Base-by-base conservation (phyloP, 2,329 filamentous ascomycete genomes). In the Hymenoscyphus albidus region DNA sequence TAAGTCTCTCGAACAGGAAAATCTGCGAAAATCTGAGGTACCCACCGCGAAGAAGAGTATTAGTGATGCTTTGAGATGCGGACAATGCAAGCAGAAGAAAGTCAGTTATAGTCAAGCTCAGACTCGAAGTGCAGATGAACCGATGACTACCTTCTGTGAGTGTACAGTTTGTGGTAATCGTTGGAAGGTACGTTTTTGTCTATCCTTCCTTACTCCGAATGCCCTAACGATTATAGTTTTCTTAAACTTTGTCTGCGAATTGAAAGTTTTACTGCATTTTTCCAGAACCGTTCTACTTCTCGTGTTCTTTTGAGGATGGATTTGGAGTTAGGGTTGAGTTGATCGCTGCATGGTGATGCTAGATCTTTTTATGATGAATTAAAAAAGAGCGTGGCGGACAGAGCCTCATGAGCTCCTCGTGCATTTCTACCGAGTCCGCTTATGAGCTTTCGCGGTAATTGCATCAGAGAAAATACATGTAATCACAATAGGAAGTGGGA, bases 21-120 rank as follows among this genome's bases (percentile, higher is more conserved):
- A 99, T 78, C 93, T 98, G 91, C 93, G 93, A 81, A 92, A 94
- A 78, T 92, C 95, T 1, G 96, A 98, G 88, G 93, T 96, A 12
- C 91, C 94, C 64, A 90, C 93, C 82, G 90, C 88, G 18, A 90
- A 97, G 79, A 95, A 93, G 83, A 93, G 90, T 75, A 92, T 97
- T 79, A 93, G 89, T 76, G 89, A 90, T 76, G 91, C 89, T 64
- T 83, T 98, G 74, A 89, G 92, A 78, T 99, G 95, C 80, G 87
- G 92, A 74, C 93, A 93, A 78, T 99, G 95, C 80, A 91, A 91
- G 73, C 85, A 96, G 84, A 93, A 91, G 82, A 93, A 92, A 82
- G 95, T 98, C 75, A 93, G 90, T 78, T 99, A 99, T 79, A 92
- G 87, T 59, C 95, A 99, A 80, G 95, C 95, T 4, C 95, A 99